Conservation (phyloP, 768 basidiomycete species). For the Panellus pusillus region DNA sequence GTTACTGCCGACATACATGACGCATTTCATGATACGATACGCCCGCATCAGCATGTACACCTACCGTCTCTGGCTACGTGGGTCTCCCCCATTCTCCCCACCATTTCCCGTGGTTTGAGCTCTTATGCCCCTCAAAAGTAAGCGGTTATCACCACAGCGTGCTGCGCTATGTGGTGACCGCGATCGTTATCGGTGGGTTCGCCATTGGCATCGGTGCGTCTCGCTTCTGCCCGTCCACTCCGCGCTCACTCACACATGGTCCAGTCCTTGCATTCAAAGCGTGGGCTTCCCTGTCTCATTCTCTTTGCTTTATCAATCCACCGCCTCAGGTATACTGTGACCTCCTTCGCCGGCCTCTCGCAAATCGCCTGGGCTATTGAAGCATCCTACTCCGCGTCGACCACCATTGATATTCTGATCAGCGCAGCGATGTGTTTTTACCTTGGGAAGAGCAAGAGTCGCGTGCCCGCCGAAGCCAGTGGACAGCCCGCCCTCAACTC, state of each 20-base stretch:
- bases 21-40: not conserved
- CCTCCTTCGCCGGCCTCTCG: not conserved
- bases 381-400: conserved; percentile 41
- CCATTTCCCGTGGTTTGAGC: no score
- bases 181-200: conserved; percentile 38
- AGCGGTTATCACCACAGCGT: conserved; percentile 38
- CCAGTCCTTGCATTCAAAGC: conserved; percentile 38
- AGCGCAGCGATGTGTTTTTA: conserved; percentile 35
- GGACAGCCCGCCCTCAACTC: no score
- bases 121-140: conserved; percentile 21
- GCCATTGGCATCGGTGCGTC: conserved; percentile 35
- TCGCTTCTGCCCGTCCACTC: not conserved
- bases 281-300: conserved; percentile 23
- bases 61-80: conserved; percentile 47
- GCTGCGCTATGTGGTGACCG: conserved; percentile 36
- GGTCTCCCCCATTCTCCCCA: no score
- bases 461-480: no score
- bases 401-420: conserved; percentile 46
- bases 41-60: conserved; percentile 38
- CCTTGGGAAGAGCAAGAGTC: conserved; percentile 32
- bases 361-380: conserved; percentile 41
- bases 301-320: conserved; percentile 27
- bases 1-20: conserved; percentile 3
- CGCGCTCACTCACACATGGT: not conserved
- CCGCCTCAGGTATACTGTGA: conserved; percentile 33